Evolutionary conservation across 2,329 filamentous ascomycete species (phyloP), one percentile per base, ranked within the genome.

Genomic region (Pseudonectria foliicola): DNA sequence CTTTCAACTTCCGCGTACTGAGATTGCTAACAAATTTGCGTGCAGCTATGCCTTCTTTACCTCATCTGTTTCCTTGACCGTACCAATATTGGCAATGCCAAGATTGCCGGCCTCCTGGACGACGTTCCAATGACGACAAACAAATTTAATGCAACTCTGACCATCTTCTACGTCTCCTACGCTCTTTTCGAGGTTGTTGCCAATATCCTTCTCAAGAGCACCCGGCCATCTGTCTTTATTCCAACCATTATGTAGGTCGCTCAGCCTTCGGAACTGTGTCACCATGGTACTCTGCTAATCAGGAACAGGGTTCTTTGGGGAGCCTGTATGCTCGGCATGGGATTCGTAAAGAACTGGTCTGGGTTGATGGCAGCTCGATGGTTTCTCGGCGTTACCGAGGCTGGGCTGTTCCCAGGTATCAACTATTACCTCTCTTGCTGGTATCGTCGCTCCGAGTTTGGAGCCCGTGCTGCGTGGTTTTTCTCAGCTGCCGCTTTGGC

Each of bases 91-190:
- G 85, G 85, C 29, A 73, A 72, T 61, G 86, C 76, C 25, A 79
- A 77, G 45, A 73, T 80, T 39, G 73, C 71, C 15, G 63, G 67
- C 32, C 59, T 77, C 10, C 45, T 60, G 18, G 46, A 67, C 10
- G 77, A 83, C 38, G 63, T 92, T 12, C 45, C 71, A 23, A 75
- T 90, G 68, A 70, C 70, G 1, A 68, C 72, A 3, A 60, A 67
- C 6, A 68, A 83, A 52, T 94, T 88, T 63, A 89, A 89, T 56
- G 68, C 74, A 14, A 75, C 80, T 0, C 68, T 94, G 7, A 85
- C 83, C 24, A 82, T 93, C 48, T 94, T 94, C 65, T 94, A 93
- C 63, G 70, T 93, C 32, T 87, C 83, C 1, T 95, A 95, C 56
- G 73, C 84, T 3, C 61, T 88, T 24, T 88, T 86, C 43, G 86